These are phyloP conservation scores for Chamaecrista fasciculata DNA, from an alignment of 306 rosid genomes.

Conservation along the genomic window DNA sequence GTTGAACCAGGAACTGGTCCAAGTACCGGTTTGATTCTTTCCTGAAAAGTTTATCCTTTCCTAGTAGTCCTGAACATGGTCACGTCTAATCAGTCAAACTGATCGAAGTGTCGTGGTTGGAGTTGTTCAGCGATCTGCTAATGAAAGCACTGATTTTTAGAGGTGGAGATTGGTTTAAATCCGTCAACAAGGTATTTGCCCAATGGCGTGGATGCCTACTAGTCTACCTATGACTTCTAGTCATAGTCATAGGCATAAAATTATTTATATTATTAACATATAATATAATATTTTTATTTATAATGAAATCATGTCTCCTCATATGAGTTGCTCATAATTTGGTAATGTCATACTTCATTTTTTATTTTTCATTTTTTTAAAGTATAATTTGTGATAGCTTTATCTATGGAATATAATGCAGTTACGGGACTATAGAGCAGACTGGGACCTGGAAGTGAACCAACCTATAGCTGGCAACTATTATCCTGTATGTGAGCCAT, in stretches of 20 bases:
- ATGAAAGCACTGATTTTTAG: no score
- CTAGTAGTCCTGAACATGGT: no score
- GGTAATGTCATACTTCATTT: not conserved
- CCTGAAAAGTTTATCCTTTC: no score
- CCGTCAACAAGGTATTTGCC: not conserved
- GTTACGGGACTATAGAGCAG: slow-evolving; percentile 74
- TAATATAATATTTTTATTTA: no score
- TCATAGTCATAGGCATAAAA: not conserved
- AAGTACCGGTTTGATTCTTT: no score
- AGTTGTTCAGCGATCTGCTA: no score
- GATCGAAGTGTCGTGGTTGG: no score
- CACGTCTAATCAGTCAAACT: no score
- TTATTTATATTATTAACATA: not conserved
- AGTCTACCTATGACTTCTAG: not conserved
- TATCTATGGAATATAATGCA: slow-evolving; percentile 36
- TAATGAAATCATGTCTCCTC: not conserved
- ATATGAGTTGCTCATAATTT: not conserved
- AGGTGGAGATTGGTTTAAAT: no score
- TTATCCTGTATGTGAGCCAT: slow-evolving; percentile 64
- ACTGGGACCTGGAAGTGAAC: slow-evolving; percentile 81
- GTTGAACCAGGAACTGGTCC: not conserved
- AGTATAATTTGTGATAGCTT: not conserved
- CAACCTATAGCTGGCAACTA: slow-evolving; percentile 92
- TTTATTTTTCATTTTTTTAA: slow-evolving; percentile 3
- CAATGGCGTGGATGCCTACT: not conserved